These are phyloP conservation scores for Globisporangium heterothallicum DNA, from an alignment of 352 stramenopile species.

Conservation along the genomic window DNA sequence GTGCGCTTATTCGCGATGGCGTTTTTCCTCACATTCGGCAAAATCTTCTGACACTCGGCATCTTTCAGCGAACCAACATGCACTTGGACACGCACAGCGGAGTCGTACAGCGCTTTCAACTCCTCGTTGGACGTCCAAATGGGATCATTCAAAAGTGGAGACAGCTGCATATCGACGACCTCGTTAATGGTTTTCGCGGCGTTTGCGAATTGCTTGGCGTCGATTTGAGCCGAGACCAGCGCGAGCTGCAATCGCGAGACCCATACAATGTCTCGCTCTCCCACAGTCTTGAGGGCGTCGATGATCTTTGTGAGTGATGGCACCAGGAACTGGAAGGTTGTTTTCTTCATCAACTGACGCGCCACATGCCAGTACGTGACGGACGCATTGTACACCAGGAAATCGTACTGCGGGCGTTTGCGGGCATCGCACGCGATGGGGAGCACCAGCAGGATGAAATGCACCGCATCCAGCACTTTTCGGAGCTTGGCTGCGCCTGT, in stretches of 20 bases:
- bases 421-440: constrained; percentile 55
- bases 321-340: constrained; percentile 68
- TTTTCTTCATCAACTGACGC: constrained; percentile 76
- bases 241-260: constrained; percentile 51
- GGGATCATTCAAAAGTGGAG: constrained; percentile 30
- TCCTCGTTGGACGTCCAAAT: constrained; percentile 16
- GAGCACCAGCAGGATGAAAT: constrained; percentile 68
- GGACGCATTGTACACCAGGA: constrained; percentile 90
- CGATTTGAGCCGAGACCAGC: constrained; percentile 63
- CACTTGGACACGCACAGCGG: constrained; percentile 59
- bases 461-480: constrained; percentile 66
- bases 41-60: constrained; percentile 66
- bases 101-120: constrained; percentile 46
- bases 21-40: constrained; percentile 51
- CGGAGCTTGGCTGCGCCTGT: constrained; percentile 37
- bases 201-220: constrained; percentile 49
- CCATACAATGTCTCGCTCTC: constrained; percentile 75
- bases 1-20: constrained; percentile 26
- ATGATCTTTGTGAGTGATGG: constrained; percentile 55
- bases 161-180: constrained; percentile 54
- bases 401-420: constrained; percentile 77
- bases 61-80: constrained; percentile 75
- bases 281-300: constrained; percentile 60
- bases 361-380: constrained; percentile 85
- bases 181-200: constrained; percentile 65